Evolutionary conservation across 225 moss, liverwort and hornwort genomes (phyloP).

Genomic region (Bryum argenteum): DNA sequence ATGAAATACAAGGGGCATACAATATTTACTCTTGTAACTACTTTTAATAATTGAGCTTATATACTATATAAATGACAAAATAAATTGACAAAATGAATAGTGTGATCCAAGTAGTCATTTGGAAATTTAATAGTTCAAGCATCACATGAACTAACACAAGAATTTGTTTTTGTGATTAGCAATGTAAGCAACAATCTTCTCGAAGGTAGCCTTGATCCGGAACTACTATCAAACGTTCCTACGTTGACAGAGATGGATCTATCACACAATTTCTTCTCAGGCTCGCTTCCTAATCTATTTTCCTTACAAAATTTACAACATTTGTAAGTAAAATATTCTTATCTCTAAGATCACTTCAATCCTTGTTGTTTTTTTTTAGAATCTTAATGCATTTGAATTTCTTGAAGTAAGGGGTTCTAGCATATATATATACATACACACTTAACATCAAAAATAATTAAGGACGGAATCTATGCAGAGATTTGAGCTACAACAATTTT

Average conservation of each 20-base stretch:
- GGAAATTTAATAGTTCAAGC: no score
- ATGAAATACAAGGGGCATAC: no score
- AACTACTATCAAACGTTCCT: constrained; percentile 9
- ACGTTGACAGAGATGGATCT: constrained; percentile 37
- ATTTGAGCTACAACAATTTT: constrained; percentile 43
- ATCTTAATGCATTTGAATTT: no score
- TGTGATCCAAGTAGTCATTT: no score
- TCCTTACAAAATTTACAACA: constrained; percentile 19
- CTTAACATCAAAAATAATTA: neutral
- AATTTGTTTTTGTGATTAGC: neutral
- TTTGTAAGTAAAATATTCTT: constrained; percentile 22
- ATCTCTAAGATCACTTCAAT: neutral
- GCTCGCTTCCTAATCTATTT: constrained; percentile 32
- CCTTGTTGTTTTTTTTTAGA: neutral
- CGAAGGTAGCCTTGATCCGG: neutral
- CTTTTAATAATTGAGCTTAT: no score
- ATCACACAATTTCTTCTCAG: constrained; percentile 28
- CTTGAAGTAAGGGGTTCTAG: no score
- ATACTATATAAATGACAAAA: no score
- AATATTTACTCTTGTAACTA: no score
- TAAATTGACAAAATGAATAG: no score
- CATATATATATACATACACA: no score
- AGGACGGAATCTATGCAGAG: constrained; percentile 18
- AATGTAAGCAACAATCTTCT: constrained; percentile 34
- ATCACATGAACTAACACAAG: no score